These are phyloP conservation scores for Erysimum cheiranthoides DNA, from an alignment of 345 rosid species.

Conservation along the genomic window DNA sequence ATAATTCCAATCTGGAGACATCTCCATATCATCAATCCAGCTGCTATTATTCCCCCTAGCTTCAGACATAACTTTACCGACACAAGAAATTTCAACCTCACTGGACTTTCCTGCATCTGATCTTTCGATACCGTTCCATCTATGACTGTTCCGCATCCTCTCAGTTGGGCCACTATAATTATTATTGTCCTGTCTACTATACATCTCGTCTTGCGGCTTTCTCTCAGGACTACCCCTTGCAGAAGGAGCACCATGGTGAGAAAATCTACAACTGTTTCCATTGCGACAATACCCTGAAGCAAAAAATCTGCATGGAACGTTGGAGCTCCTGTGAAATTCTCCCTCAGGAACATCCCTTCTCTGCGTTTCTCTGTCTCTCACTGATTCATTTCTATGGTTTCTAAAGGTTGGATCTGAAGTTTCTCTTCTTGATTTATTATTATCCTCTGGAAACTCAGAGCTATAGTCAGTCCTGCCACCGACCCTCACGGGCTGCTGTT, in stretches of 20 bases:
- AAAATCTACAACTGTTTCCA: constrained; percentile 82
- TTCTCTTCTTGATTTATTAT: constrained; percentile 48
- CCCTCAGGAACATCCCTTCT: constrained; percentile 55
- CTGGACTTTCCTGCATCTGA: constrained; percentile 48
- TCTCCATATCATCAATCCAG: constrained; percentile 71
- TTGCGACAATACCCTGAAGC: constrained; percentile 83
- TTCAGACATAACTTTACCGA: constrained; percentile 41
- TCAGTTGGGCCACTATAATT: constrained; percentile 49
- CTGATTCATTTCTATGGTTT: constrained; percentile 46
- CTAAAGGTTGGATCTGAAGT: constrained; percentile 47
- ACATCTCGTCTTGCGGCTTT: constrained; percentile 53
- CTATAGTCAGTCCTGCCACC: constrained; percentile 50
- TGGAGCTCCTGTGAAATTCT: constrained; percentile 53
- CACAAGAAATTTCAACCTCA: constrained; percentile 42
- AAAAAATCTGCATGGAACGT: constrained; percentile 80
- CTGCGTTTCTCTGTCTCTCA: constrained; percentile 56
- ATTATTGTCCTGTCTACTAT: constrained; percentile 40
- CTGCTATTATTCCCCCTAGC: constrained; percentile 51
- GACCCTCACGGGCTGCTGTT: constrained; percentile 47
- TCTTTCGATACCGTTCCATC: constrained; percentile 46
- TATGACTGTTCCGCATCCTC: constrained; percentile 52
- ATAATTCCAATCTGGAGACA: constrained; percentile 89
- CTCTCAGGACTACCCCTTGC: constrained; percentile 59
- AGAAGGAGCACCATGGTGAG: constrained; percentile 55
- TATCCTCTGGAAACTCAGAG: constrained; percentile 54